Percentiles rank a stretch among this genome's conserved stretches.
These are phyloP conservation scores for Terana coerulea DNA, from an alignment of 768 basidiomycete species.

Conservation along the genomic window DNA sequence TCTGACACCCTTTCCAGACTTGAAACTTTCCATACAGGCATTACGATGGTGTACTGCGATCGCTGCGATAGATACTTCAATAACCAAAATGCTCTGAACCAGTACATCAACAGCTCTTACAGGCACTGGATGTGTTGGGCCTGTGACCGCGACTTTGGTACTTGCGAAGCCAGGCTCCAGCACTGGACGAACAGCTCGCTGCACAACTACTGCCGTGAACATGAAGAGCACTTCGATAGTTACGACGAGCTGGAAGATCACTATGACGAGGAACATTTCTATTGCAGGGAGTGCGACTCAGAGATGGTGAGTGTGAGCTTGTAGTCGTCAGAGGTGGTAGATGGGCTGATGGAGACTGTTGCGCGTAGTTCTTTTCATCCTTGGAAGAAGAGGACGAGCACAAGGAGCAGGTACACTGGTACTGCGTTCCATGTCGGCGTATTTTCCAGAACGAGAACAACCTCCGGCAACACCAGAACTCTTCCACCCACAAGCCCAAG, in stretches of 20 bases:
- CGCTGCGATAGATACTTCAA: slow-evolving; percentile 2
- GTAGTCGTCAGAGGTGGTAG: background rate
- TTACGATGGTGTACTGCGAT: background rate
- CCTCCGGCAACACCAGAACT: slow-evolving; percentile 45
- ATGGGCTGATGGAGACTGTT: background rate
- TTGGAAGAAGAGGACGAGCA: slow-evolving; percentile 1
- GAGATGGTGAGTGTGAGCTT: slow-evolving; percentile 4
- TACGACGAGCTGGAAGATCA: slow-evolving; percentile 10
- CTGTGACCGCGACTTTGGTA: slow-evolving; percentile 20
- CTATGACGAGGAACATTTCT: slow-evolving; percentile 11
- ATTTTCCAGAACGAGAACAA: slow-evolving; percentile 37
- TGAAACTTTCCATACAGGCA: no score
- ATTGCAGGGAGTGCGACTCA: slow-evolving; percentile 1
- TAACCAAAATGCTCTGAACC: slow-evolving; percentile 1
- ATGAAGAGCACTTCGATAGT: slow-evolving; percentile 11
- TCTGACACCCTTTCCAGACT: no score
- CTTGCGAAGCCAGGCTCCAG: slow-evolving; percentile 6
- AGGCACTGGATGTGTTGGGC: slow-evolving; percentile 15
- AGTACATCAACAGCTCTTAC: slow-evolving; percentile 13
- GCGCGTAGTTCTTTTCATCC: background rate
- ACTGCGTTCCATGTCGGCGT: slow-evolving; percentile 5
- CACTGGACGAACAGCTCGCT: slow-evolving; percentile 17
- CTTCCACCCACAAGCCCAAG: slow-evolving; percentile 42
- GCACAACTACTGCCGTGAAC: slow-evolving; percentile 15
- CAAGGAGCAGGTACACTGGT: slow-evolving; percentile 3